Conservation (phyloP, 345 rosid genomes). For the Triadica sebifera region DNA sequence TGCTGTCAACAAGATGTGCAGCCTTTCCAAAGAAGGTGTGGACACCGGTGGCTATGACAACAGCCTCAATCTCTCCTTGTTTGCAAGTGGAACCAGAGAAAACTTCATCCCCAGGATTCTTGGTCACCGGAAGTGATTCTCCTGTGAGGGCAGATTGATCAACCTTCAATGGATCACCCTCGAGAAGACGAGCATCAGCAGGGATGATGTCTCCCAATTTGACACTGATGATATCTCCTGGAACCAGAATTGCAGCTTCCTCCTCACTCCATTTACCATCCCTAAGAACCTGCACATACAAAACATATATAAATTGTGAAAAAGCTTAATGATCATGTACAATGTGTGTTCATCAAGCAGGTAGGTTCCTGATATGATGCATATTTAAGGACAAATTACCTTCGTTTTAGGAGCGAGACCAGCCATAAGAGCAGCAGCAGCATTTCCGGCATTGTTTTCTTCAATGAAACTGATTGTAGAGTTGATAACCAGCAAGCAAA, state of each 20-base stretch:
- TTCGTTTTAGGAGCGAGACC: conserved; percentile 33
- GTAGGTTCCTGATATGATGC: too few species aligned
- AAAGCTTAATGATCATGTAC: not conserved
- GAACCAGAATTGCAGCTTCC: conserved; percentile 32
- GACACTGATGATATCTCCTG: conserved; percentile 28
- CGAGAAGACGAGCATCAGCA: conserved; percentile 34
- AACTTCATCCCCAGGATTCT: conserved; percentile 33
- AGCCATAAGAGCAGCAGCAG: conserved; percentile 35
- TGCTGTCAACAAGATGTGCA: conserved; percentile 46
- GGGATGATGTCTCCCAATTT: conserved; percentile 31
- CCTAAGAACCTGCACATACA: conserved; percentile 22
- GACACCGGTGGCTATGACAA: conserved; percentile 43
- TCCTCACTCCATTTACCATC: conserved; percentile 27
- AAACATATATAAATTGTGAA: not conserved
- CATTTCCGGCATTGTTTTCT: conserved; percentile 36
- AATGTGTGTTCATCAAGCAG: too few species aligned
- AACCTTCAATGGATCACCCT: conserved; percentile 28
- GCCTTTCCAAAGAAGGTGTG: conserved; percentile 49
- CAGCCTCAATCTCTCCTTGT: conserved; percentile 44
- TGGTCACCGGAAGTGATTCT: conserved; percentile 39
- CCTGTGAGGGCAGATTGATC: conserved; percentile 30
- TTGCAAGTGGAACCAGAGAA: conserved; percentile 46
- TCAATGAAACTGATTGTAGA: conserved; percentile 36
- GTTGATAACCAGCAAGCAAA: conserved; percentile 30
- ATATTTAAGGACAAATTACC: conserved; percentile 7